Conservation (phyloP, 805 yeast species). For the Wickerhamomyces subpelliculosus region DNA sequence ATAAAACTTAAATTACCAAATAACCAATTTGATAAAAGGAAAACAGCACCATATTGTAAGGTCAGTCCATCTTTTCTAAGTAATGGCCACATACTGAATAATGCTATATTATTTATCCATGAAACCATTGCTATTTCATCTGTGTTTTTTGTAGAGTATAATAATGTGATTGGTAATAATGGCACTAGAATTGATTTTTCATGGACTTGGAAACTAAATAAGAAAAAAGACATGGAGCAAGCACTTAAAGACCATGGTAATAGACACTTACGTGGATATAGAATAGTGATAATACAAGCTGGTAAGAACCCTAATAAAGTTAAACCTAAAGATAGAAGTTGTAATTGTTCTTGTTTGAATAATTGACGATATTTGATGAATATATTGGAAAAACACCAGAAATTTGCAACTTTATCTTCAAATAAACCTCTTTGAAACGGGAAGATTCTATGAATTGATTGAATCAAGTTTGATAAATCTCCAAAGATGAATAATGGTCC, state of each 20-base stretch:
- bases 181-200: conserved; percentile 90
- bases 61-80: conserved; percentile 66
- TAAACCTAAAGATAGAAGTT: conserved; percentile 44
- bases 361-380: conserved; percentile 59
- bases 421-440: conserved; percentile 92
- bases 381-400: conserved; percentile 93
- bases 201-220: conserved; percentile 94
- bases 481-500: conserved; percentile 53
- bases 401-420: conserved; percentile 95
- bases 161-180: conserved; percentile 71
- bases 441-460: conserved; percentile 68
- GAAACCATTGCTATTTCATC: conserved; percentile 64
- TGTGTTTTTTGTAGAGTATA: conserved; percentile 46
- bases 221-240: conserved; percentile 79
- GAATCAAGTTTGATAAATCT: conserved; percentile 31
- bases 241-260: conserved; percentile 72
- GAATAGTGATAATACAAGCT: conserved; percentile 41
- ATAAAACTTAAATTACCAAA: conserved; percentile 56
- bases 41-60: conserved; percentile 62
- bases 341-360: conserved; percentile 52
- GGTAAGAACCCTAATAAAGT: conserved; percentile 54
- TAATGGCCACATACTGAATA: conserved; percentile 86
- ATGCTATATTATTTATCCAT: conserved; percentile 82
- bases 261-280: conserved; percentile 44
- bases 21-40: conserved; percentile 70